A percentile compares a stretch with the other conserved stretches of the same genome.
phyloP scores from a whole-genome alignment of 2,329 filamentous ascomycete species.

The Ceratocystis variospora region DNA sequence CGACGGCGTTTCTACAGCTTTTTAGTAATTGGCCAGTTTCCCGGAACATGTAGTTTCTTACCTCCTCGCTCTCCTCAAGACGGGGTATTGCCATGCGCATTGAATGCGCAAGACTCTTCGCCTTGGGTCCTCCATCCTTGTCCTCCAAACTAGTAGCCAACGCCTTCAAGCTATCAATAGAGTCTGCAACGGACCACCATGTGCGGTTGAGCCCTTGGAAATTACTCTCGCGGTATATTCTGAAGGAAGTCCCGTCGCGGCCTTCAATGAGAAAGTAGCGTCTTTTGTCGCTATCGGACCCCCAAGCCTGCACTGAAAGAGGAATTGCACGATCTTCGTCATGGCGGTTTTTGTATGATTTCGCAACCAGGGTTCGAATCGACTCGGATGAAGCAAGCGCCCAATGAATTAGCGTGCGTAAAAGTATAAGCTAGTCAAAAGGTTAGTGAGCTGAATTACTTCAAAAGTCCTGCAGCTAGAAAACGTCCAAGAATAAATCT shows the following conservation, averaged over 20 bases:
- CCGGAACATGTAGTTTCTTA: constrained; percentile 29
- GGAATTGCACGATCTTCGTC: constrained; percentile 71
- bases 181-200: constrained; percentile 88
- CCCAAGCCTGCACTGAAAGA: constrained; percentile 81
- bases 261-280: constrained; percentile 92
- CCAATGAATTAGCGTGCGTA: constrained; percentile 79
- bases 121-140: constrained; percentile 67
- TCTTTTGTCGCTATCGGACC: constrained; percentile 75
- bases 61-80: constrained; percentile 87
- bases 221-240: constrained; percentile 88
- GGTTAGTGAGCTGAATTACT: not conserved
- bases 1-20: constrained; percentile 68
- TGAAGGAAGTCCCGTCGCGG: constrained; percentile 82
- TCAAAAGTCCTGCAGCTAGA: not conserved
- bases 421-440: constrained; percentile 55
- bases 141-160: constrained; percentile 64
- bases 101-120: constrained; percentile 61
- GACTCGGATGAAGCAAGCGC: constrained; percentile 75
- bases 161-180: constrained; percentile 68
- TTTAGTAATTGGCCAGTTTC: not conserved
- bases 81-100: constrained; percentile 70
- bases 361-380: constrained; percentile 67
- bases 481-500: constrained; percentile 22
- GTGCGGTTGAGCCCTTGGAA: constrained; percentile 59
- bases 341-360: constrained; percentile 76